These are phyloP conservation scores for Colletotrichum spinosum DNA, from an alignment of 2,329 filamentous ascomycete genomes.

Conservation along the genomic window DNA sequence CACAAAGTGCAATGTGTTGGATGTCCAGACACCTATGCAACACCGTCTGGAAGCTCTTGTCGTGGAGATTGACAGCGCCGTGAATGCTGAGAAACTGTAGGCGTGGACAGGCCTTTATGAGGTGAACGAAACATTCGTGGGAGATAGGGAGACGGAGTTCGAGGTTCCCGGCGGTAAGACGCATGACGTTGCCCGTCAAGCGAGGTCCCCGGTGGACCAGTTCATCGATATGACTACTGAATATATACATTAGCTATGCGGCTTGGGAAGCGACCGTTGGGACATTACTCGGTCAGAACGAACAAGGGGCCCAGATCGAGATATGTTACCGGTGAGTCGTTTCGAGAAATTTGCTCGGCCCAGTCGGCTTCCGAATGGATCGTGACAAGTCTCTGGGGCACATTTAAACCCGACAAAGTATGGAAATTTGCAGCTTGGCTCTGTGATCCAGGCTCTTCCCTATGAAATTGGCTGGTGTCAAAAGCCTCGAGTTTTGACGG, in stretches of 20 bases:
- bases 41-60: neutral
- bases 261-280: neutral
- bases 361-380: too few relatives aligned
- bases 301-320: neutral
- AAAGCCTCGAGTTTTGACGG: too few relatives aligned
- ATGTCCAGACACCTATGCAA: neutral
- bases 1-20: neutral
- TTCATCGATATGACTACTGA: neutral
- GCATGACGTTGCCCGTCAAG: neutral
- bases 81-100: conserved; percentile 10
- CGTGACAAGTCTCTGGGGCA: too few relatives aligned
- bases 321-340: too few relatives aligned
- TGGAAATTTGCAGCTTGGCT: too few relatives aligned
- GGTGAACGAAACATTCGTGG: neutral
- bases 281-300: neutral
- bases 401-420: too few relatives aligned
- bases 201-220: neutral
- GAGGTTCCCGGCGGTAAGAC: conserved; percentile 5
- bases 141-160: neutral
- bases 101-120: neutral
- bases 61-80: neutral
- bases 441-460: too few relatives aligned
- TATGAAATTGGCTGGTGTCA: too few relatives aligned
- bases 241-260: neutral
- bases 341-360: too few relatives aligned